Conservation (phyloP, 2,329 filamentous ascomycete genomes). For the Myriangium duriaei region DNA sequence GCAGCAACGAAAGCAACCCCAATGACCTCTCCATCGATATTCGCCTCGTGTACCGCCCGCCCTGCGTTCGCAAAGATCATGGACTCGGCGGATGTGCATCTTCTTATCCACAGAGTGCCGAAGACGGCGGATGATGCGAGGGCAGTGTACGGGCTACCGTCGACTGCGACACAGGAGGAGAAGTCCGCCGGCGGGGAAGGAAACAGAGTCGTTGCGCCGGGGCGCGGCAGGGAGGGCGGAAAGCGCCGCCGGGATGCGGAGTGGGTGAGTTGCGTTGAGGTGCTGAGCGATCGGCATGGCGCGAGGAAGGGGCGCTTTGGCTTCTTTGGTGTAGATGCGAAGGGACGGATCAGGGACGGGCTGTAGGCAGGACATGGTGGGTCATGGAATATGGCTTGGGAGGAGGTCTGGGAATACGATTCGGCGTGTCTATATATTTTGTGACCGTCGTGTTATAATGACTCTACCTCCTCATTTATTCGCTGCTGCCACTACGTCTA, state of each 20-base stretch:
- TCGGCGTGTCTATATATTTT: too few species aligned
- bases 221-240: slow-evolving; percentile 8
- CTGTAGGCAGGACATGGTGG: background rate
- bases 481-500: too few species aligned
- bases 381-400: too few species aligned
- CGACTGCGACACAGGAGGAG: background rate
- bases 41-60: slow-evolving; percentile 24
- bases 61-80: slow-evolving; percentile 29
- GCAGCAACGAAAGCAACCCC: slow-evolving; percentile 1
- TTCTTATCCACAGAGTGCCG: slow-evolving; percentile 30
- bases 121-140: slow-evolving; percentile 24
- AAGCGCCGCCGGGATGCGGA: slow-evolving; percentile 14
- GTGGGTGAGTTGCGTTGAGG: slow-evolving; percentile 29
- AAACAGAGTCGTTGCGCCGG: slow-evolving; percentile 1
- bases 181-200: background rate
- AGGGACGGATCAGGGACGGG: background rate
- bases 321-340: slow-evolving; percentile 13
- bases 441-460: too few species aligned
- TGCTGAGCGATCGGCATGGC: slow-evolving; percentile 30
- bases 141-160: slow-evolving; percentile 17
- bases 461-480: too few species aligned
- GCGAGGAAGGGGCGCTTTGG: slow-evolving; percentile 29
- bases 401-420: too few species aligned
- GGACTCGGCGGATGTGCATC: slow-evolving; percentile 26
- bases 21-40: slow-evolving; percentile 26